Conservation (phyloP, 495 filamentous ascomycete genomes). For the Aspergillus sparsus region DNA sequence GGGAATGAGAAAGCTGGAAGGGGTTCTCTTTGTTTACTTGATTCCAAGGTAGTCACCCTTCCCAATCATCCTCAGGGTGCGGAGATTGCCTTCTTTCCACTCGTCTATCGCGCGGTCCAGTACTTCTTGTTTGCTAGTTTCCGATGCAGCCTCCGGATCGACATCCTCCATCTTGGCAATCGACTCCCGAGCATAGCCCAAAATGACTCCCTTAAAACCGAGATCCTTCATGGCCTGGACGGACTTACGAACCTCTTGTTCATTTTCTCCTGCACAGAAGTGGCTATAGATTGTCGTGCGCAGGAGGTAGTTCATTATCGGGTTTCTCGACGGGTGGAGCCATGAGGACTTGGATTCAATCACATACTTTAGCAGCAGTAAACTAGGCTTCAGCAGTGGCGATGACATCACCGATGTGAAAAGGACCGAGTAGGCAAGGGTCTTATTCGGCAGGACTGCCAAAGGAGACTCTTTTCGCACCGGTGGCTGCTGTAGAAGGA, state of each 20-base stretch:
- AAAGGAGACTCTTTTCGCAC: constrained; percentile 46
- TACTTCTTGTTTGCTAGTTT: constrained; percentile 35
- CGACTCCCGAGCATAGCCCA: constrained; percentile 76
- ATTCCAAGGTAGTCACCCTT: constrained; percentile 74
- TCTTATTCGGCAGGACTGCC: constrained; percentile 65
- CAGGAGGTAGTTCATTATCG: constrained; percentile 57
- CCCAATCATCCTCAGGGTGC: constrained; percentile 63
- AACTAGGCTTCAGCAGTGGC: constrained; percentile 63
- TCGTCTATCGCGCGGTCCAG: constrained; percentile 38
- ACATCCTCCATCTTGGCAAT: constrained; percentile 56
- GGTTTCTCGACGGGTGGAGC: constrained; percentile 60
- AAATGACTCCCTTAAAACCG: constrained; percentile 75
- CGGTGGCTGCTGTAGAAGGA: constrained; percentile 5
- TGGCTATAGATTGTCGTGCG: constrained; percentile 82
- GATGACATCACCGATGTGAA: constrained; percentile 76
- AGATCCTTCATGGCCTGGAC: constrained; percentile 60
- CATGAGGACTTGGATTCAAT: constrained; percentile 60
- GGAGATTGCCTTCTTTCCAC: constrained; percentile 70
- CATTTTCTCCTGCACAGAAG: constrained; percentile 77
- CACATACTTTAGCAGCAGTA: constrained; percentile 61
- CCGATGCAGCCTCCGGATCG: constrained; percentile 7
- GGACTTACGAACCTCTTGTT: constrained; percentile 59
- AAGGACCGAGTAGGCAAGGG: constrained; percentile 69
- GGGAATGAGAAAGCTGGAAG: too few relatives aligned
- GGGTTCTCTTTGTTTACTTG: constrained; percentile 48